Conservation (phyloP, 805 yeast species). For the Ogataea trehaloabstinens region DNA sequence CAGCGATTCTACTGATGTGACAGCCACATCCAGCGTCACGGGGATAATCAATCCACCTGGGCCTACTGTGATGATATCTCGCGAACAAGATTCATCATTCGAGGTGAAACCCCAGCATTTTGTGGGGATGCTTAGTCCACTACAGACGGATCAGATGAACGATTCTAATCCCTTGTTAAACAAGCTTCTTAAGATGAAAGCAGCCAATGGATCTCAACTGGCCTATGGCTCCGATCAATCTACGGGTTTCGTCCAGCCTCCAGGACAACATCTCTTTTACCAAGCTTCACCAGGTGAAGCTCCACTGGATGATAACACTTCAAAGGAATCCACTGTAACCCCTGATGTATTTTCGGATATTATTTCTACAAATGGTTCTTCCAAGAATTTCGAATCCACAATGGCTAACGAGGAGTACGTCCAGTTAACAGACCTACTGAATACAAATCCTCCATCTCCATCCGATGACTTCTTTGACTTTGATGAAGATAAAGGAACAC, state of each 20-base stretch:
- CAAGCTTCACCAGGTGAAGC: conserved; percentile 2
- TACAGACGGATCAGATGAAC: no score
- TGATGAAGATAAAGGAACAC: conserved; percentile 22
- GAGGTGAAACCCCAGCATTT: no score
- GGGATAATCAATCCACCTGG: no score
- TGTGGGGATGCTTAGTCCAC: no score
- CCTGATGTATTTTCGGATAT: conserved; percentile 19
- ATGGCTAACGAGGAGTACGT: conserved; percentile 42
- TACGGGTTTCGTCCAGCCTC: conserved; percentile 11
- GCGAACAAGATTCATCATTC: no score
- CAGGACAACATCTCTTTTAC: conserved; percentile 17
- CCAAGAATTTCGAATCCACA: conserved; percentile 29
- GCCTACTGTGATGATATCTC: no score
- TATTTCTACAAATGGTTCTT: conserved; percentile 16
- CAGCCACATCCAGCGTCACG: no score
- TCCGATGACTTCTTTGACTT: conserved; percentile 27
- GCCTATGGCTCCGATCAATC: conserved; percentile 10
- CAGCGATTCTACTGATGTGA: no score
- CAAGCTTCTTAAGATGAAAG: conserved; percentile 1
- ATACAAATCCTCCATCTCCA: conserved; percentile 35
- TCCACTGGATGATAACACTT: not conserved
- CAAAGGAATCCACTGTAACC: conserved; percentile 17
- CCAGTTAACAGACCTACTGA: conserved; percentile 39
- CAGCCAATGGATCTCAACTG: not conserved
- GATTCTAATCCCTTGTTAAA: not conserved